Evolutionary conservation across 2,329 filamentous ascomycete genomes (phyloP).

Genomic region (Trichoderma endophyticum): DNA sequence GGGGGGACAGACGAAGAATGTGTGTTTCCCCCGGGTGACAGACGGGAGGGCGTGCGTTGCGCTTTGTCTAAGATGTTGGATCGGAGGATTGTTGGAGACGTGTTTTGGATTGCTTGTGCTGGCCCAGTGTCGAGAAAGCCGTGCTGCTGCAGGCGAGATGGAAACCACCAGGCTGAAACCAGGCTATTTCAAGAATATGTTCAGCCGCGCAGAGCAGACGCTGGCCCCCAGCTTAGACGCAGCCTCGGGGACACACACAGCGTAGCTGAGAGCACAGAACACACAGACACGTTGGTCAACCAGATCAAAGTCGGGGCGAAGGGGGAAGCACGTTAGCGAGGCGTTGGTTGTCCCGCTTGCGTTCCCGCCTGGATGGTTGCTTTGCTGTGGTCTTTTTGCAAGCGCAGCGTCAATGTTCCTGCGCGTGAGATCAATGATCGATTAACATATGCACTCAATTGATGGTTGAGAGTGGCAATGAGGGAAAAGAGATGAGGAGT

Average conservation of each 20-base stretch:
- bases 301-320: neutral
- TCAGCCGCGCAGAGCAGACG: conserved; percentile 16
- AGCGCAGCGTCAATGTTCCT: neutral
- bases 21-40: neutral
- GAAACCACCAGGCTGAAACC: conserved; percentile 12
- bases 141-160: neutral
- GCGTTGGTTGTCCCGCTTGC: neutral
- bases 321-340: neutral
- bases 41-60: neutral
- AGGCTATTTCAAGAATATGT: neutral
- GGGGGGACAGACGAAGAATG: neutral
- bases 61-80: conserved; percentile 6
- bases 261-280: neutral
- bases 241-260: conserved; percentile 5
- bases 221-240: conserved; percentile 11
- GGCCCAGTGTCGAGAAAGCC: neutral
- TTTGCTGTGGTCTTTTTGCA: neutral
- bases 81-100: conserved; percentile 2
- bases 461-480: neutral
- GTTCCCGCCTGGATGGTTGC: neutral
- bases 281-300: neutral
- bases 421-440: neutral
- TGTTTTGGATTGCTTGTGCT: neutral
- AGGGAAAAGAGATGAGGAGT: conserved; percentile 10
- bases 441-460: neutral